Base-by-base conservation (phyloP, 2,329 filamentous ascomycete species). In the Stagonosporopsis cucurbitacearum region DNA sequence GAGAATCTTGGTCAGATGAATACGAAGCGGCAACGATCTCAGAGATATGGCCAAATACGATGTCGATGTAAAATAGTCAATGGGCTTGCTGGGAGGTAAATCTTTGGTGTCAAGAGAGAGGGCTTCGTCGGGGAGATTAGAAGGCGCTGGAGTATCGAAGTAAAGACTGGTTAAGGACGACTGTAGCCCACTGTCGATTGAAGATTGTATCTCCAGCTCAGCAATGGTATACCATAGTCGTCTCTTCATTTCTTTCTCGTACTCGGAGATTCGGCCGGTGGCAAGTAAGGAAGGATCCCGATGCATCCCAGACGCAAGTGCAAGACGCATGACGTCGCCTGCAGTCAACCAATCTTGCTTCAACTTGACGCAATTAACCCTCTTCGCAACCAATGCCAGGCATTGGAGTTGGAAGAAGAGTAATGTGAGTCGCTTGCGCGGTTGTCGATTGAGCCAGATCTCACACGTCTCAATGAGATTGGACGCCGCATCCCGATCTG, bases 171-270 rank as follows among this genome's bases (percentile, higher is more conserved):
- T 75, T 1, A 76, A 67, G 1, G 74, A 71, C 5, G 78, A 76
- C 2, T 81, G 79, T 73, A 86, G 81, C 0, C 84, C 84, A 12
- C 78, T 77, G 57, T 86, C 82, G 13, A 86, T 71, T 1, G 82
- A 81, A 0, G 81, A 77, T 60, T 86, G 83, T 2, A 85, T 67
- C 51, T 86, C 84, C 23, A 86, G 69, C 60, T 86, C 83, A 9
- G 82, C 70, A 9, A 85, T 82, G 1, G 84, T 84, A 2, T 76
- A 77, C 84, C 84, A 87, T 2, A 87, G 71, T 39, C 84, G 77
- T 48, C 82, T 77, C 47, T 84, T 79, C 79, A 84, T 80, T 54
- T 83, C 80, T 49, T 80, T 78, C 36, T 83, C 80, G 26, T 81
- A 81, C 2, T 74, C 67, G 3, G 69, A 65, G 5, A 73, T 67